Conservation (phyloP, 306 rosid species). For the Begonia masoniana region DNA sequence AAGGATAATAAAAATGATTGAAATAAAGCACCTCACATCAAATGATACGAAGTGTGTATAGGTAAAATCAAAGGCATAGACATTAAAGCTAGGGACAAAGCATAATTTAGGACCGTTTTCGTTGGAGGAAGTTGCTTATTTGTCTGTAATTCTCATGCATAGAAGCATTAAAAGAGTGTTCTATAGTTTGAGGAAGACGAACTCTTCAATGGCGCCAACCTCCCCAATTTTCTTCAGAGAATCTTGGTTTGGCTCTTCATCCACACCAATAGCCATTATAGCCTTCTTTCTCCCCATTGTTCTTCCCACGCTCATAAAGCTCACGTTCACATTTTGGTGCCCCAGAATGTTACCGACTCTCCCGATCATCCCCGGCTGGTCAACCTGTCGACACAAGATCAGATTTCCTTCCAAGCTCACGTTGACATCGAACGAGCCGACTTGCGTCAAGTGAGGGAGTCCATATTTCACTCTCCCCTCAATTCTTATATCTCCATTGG, state of each 20-base stretch:
- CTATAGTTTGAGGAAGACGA: constrained; percentile 68
- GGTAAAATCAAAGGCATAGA: too few relatives aligned
- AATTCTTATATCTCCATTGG: constrained; percentile 41
- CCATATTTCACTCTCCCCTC: constrained; percentile 87
- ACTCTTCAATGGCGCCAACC: constrained; percentile 69
- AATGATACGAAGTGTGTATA: too few relatives aligned
- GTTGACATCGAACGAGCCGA: constrained; percentile 63
- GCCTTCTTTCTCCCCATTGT: constrained; percentile 46
- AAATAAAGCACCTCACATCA: too few relatives aligned
- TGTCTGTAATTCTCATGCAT: too few relatives aligned
- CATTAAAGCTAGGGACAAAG: too few relatives aligned
- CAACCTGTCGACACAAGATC: constrained; percentile 65
- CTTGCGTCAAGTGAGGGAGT: constrained; percentile 45
- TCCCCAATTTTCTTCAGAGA: constrained; percentile 50
- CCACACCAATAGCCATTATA: constrained; percentile 87
- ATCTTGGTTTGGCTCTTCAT: constrained; percentile 58
- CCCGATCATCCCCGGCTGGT: constrained; percentile 94
- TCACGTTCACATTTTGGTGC: constrained; percentile 62
- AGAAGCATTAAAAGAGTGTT: too few relatives aligned
- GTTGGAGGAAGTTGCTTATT: too few relatives aligned
- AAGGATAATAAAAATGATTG: too few relatives aligned
- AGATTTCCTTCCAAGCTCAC: constrained; percentile 85
- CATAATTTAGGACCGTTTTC: too few relatives aligned
- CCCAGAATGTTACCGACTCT: constrained; percentile 65
- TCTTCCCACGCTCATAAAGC: constrained; percentile 91